Evolutionary conservation across 1,139 yeast species (phyloP).

Genomic region (Saccharomyces hybrid): DNA sequence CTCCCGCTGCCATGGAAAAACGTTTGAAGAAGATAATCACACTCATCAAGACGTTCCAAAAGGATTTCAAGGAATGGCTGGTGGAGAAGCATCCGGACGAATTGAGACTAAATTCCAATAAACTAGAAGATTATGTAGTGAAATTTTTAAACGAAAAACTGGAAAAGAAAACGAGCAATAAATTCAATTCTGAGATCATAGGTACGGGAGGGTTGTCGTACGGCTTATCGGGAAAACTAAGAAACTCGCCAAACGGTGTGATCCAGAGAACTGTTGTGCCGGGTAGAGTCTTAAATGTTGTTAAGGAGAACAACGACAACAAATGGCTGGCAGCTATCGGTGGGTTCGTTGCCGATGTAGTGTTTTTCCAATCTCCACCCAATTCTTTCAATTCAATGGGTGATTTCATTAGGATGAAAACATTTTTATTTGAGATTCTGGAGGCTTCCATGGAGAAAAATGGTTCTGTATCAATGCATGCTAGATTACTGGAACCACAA

Average conservation of each 20-base stretch:
- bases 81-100: conserved; percentile 36
- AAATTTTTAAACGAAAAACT: conserved; percentile 32
- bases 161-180: conserved; percentile 10
- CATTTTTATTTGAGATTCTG: conserved; percentile 25
- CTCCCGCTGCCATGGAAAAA: conserved; percentile 10
- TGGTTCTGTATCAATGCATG: conserved; percentile 22
- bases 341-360: conserved; percentile 53
- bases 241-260: conserved; percentile 71
- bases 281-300: conserved; percentile 55
- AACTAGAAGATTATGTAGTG: conserved; percentile 34
- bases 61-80: conserved; percentile 38
- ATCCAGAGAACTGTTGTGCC: conserved; percentile 52
- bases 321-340: conserved; percentile 57
- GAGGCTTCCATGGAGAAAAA: conserved; percentile 23
- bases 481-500: neutral
- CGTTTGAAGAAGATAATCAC: conserved; percentile 13
- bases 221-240: conserved; percentile 59
- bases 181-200: conserved; percentile 34
- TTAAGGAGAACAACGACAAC: conserved; percentile 33
- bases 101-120: conserved; percentile 23
- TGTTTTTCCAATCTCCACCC: conserved; percentile 17
- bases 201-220: conserved; percentile 76
- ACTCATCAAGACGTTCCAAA: conserved; percentile 14
- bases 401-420: conserved; percentile 26
- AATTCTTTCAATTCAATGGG: conserved; percentile 14